Base-by-base conservation (phyloP, 192 early-diverging fungal genomes). In the Entomortierella chlamydospora region DNA sequence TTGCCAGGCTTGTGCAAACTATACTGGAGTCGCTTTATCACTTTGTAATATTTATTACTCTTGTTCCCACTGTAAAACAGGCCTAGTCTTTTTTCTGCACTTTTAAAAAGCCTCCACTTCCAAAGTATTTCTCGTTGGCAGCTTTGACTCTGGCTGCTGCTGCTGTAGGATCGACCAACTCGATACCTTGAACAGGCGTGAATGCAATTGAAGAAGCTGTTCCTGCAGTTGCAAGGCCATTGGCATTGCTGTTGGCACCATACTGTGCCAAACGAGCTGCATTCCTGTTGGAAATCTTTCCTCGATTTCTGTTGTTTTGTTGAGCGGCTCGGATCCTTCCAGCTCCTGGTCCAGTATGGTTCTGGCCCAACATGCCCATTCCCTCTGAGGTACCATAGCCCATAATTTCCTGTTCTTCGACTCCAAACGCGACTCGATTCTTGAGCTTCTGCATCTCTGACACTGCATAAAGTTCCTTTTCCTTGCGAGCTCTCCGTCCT, bases 131-230 rank as follows among this genome's bases (percentile, higher is more conserved):
- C 59, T 91, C 92, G 53, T 91, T 92, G 3, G 84, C 83, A 26
- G 87, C 82, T 64, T 92, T 91, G 25, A 88, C 66, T 60, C 82
- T 87, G 62, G 91, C 83, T 41, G 89, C 84, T 2, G 79, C 72
- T 0, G 87, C 86, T 23, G 91, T 92, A 2, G 97, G 97, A 71
- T 96, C 94, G 34, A 91, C 89, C 29, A 99, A 77, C 81, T 99
- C 97, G 70, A 99, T 93, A 59, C 96, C 95, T 70, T 99, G 94
- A 18, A 96, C 92, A 12, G 97, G 96, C 9, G 96, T 99, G 63
- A 99, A 97, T 2, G 97, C 93, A 13, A 99, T 84, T 20, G 95
- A 96, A 0, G 95, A 91, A 0, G 93, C 90, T 49, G 96, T 83
- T 13, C 97, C 97, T 25, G 95, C 93, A 4, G 92, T 91, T 13